Conservation (phyloP, 345 rosid genomes). For the Eutrema yunnanense region DNA sequence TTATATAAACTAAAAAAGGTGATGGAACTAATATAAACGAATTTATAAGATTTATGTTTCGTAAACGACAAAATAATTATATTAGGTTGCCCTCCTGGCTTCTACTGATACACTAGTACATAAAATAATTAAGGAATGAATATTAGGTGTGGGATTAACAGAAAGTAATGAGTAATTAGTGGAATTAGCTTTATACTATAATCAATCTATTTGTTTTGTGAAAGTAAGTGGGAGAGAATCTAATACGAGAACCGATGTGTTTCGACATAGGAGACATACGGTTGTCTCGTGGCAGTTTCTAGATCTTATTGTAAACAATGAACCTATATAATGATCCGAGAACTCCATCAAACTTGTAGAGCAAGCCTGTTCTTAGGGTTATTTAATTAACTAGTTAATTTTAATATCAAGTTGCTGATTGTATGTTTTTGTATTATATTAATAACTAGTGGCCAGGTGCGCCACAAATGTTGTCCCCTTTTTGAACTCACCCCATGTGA, state of each 20-base stretch:
- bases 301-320: constrained; percentile 15
- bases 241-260: constrained; percentile 23
- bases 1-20: background rate
- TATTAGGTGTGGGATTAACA: constrained; percentile 14
- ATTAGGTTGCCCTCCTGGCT: constrained; percentile 6
- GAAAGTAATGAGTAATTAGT: constrained; percentile 4
- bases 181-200: constrained; percentile 4
- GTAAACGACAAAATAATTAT: constrained; percentile 20
- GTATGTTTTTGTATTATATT: background rate
- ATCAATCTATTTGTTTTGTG: background rate
- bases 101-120: background rate
- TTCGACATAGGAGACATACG: constrained; percentile 21
- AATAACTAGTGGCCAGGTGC: constrained; percentile 16
- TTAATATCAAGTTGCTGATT: constrained; percentile 10
- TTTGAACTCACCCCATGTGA: constrained; percentile 3
- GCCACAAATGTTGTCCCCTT: constrained; percentile 28
- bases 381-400: background rate
- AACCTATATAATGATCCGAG: constrained; percentile 17
- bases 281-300: constrained; percentile 21
- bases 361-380: constrained; percentile 7
- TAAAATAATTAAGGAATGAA: background rate
- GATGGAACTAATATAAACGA: background rate
- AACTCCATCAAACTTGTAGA: constrained; percentile 18
- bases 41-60: background rate
- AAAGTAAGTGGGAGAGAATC: constrained; percentile 25